Conservation (phyloP, 2,329 filamentous ascomycete genomes). For the Colletotrichum sp. region DNA sequence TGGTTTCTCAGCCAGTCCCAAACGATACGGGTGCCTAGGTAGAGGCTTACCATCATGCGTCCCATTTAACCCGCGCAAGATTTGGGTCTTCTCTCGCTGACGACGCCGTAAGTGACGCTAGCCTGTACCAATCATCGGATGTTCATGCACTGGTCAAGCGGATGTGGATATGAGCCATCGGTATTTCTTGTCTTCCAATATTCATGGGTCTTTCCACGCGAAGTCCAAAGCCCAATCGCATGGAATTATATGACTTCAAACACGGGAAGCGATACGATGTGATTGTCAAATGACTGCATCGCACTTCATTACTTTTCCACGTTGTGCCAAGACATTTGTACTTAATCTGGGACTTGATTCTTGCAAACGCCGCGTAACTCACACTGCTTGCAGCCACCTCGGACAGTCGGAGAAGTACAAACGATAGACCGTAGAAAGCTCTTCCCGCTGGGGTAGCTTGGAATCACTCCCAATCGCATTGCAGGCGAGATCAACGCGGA, state of each 20-base stretch:
- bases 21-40: background rate
- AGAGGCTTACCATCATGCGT: background rate
- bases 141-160: background rate
- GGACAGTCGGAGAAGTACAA: background rate
- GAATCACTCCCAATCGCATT: background rate
- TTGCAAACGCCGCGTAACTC: background rate
- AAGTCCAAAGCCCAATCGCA: background rate
- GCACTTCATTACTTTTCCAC: background rate
- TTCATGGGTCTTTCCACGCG: background rate
- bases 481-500: background rate
- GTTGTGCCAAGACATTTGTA: background rate
- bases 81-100: background rate
- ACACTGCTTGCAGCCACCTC: background rate
- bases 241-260: background rate
- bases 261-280: background rate
- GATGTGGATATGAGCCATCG: background rate
- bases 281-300: background rate
- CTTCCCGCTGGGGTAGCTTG: background rate
- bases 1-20: background rate
- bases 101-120: background rate
- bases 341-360: background rate
- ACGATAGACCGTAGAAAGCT: background rate
- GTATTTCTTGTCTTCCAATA: background rate
- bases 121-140: background rate
- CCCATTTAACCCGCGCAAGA: background rate